Percentiles rank a stretch among this genome's conserved stretches.
These are phyloP conservation scores for Blastomyces parvus DNA, from an alignment of 2,329 filamentous ascomycete genomes.

Conservation along the genomic window DNA sequence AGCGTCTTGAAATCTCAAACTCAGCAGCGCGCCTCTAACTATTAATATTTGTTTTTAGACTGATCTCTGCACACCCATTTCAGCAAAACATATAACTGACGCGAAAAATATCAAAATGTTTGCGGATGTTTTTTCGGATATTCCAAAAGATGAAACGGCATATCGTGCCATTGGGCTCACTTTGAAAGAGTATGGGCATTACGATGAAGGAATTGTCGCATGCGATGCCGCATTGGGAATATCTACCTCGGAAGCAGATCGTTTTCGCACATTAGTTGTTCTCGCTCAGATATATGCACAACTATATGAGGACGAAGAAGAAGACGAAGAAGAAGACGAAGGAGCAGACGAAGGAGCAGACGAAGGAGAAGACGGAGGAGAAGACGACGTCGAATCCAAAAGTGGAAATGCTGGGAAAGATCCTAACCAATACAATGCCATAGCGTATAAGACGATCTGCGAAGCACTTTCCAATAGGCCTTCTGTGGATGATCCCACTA, in stretches of 20 bases:
- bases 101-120: slow-evolving; percentile 1
- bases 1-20: background rate
- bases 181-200: background rate
- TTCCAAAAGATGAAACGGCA: slow-evolving; percentile 1
- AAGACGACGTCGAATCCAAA: background rate
- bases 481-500: background rate
- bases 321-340: too few species aligned
- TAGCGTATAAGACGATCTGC: background rate
- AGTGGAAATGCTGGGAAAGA: background rate
- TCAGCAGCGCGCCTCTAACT: background rate
- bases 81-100: background rate
- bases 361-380: too few species aligned
- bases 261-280: background rate
- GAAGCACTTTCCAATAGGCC: background rate
- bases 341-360: too few species aligned
- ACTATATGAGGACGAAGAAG: background rate
- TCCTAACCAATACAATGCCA: background rate
- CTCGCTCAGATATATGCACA: background rate
- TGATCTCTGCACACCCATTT: background rate
- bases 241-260: background rate
- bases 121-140: background rate
- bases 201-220: background rate
- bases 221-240: background rate
- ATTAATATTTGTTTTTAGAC: background rate
- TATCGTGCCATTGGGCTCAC: background rate